phyloP scores from a whole-genome alignment of 208 protist species.

The Trypanosoma vivax region DNA sequence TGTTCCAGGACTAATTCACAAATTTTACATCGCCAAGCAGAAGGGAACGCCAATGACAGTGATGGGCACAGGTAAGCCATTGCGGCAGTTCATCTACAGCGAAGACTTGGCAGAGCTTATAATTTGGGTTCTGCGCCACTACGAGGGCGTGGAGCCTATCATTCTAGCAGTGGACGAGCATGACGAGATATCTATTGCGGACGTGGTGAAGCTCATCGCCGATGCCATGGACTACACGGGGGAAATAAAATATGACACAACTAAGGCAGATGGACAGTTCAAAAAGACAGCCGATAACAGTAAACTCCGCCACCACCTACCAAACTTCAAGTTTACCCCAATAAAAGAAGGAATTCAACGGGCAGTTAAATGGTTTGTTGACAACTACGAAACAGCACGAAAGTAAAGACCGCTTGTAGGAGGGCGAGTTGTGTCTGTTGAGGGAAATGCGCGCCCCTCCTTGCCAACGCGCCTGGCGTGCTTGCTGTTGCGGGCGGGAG shows the following conservation, averaged over 20 bases:
- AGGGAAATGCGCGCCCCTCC: no score
- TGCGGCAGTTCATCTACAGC: constrained; percentile 93
- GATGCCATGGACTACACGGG: constrained; percentile 81
- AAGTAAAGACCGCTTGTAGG: constrained; percentile 36
- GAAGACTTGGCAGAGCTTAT: constrained; percentile 77
- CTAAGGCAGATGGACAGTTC: constrained; percentile 90
- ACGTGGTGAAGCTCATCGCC: constrained; percentile 70
- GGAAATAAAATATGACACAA: constrained; percentile 81
- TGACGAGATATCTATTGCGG: constrained; percentile 85
- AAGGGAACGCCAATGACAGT: constrained; percentile 60
- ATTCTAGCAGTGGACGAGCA: constrained; percentile 88
- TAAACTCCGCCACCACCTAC: constrained; percentile 68
- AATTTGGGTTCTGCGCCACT: constrained; percentile 71
- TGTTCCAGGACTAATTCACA: constrained; percentile 92
- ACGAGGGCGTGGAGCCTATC: constrained; percentile 78
- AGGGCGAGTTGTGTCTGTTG: no score
- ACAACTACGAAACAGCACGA: constrained; percentile 74
- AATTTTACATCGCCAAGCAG: constrained; percentile 81
- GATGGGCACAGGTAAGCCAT: constrained; percentile 87
- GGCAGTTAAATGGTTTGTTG: constrained; percentile 81
- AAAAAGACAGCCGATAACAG: constrained; percentile 91
- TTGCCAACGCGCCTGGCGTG: no score
- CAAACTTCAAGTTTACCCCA: constrained; percentile 87
- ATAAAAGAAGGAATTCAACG: constrained; percentile 74
- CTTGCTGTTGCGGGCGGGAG: no score